Conservation (phyloP, 371 early-diverging fungal genomes). For the Actinomortierella ambigua region DNA sequence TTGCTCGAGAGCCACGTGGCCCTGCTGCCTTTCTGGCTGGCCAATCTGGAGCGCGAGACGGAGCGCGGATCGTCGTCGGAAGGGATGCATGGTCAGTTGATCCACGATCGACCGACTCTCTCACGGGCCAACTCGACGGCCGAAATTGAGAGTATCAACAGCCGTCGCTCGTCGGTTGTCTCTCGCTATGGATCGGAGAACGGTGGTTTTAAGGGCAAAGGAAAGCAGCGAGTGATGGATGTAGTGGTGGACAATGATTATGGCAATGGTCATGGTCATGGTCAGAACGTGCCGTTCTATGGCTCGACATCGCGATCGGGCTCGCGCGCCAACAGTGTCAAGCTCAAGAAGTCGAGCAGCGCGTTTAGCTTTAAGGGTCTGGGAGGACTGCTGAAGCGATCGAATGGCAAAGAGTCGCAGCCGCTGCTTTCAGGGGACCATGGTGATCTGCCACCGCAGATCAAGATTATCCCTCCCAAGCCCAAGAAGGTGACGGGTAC, state of each 20-base stretch:
- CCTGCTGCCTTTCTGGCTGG: constrained; percentile 94
- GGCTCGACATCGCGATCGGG: constrained; percentile 14
- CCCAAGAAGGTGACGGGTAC: constrained; percentile 45
- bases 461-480: constrained; percentile 44
- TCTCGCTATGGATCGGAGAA: constrained; percentile 33
- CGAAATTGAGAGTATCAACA: constrained; percentile 44
- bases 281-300: constrained; percentile 1
- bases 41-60: constrained; percentile 38
- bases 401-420: constrained; percentile 23
- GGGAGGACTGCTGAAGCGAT: constrained; percentile 33
- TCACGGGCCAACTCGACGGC: constrained; percentile 32
- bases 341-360: constrained; percentile 16
- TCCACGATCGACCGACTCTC: constrained; percentile 23
- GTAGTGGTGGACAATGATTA: constrained; percentile 22
- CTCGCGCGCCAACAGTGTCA: constrained; percentile 15
- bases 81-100: constrained; percentile 39
- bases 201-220: constrained; percentile 30
- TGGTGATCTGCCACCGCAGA: constrained; percentile 21
- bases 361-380: constrained; percentile 43
- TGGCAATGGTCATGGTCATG: constrained; percentile 5
- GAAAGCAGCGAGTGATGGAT: constrained; percentile 37
- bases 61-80: constrained; percentile 14
- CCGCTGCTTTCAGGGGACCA: background rate
- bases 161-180: constrained; percentile 34
- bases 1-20: constrained; percentile 86